These are phyloP conservation scores for Kwoniella pini DNA, from an alignment of 768 basidiomycete species.

Conservation along the genomic window DNA sequence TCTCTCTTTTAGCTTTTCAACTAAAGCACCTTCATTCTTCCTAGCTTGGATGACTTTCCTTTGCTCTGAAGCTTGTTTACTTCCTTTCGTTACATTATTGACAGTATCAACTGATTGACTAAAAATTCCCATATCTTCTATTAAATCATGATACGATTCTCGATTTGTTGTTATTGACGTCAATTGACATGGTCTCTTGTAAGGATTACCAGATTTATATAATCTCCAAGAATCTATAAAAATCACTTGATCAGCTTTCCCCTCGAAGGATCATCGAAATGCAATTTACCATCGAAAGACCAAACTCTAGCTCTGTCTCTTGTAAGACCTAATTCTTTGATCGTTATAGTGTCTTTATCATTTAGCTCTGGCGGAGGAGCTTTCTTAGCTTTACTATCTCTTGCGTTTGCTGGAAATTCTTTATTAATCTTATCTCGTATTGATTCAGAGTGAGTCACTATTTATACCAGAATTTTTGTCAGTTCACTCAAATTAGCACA, in stretches of 20 bases:
- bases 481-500: background rate
- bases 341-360: conserved; percentile 13
- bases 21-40: conserved; percentile 37
- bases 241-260: background rate
- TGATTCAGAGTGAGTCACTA: conserved; percentile 38
- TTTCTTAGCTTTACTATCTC: conserved; percentile 20
- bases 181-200: conserved; percentile 48
- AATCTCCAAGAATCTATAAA: conserved; percentile 36
- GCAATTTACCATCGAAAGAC: conserved; percentile 40
- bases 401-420: conserved; percentile 22
- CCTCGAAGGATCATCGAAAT: too few species aligned
- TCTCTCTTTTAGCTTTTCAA: conserved; percentile 20
- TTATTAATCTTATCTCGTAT: conserved; percentile 39
- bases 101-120: background rate
- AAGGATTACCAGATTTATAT: conserved; percentile 50
- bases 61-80: background rate
- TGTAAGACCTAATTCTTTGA: conserved; percentile 37
- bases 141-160: conserved; percentile 21
- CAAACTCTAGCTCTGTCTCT: conserved; percentile 43
- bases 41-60: conserved; percentile 32
- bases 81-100: conserved; percentile 2
- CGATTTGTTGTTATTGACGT: conserved; percentile 24
- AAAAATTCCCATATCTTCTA: conserved; percentile 18
- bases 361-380: background rate
- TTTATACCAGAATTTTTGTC: background rate